These are phyloP conservation scores for Botrytis cinerea DNA, from an alignment of 2,329 filamentous ascomycete genomes.

Conservation along the genomic window DNA sequence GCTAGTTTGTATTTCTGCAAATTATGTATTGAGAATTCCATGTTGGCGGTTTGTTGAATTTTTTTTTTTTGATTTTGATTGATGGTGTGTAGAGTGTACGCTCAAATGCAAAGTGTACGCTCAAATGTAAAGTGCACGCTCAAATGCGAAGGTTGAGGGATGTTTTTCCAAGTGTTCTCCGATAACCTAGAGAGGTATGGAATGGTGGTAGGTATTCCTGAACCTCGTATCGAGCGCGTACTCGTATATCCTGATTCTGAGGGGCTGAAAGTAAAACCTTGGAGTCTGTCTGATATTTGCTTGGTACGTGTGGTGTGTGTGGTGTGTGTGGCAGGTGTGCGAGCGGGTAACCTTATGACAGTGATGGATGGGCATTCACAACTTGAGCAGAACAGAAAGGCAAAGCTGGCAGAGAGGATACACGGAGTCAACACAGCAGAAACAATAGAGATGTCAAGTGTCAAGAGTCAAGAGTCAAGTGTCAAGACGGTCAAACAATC, in stretches of 20 bases:
- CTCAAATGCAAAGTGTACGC: not conserved
- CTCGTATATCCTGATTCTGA: slow-evolving; percentile 3
- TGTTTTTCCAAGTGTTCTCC: not conserved
- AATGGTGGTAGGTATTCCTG: not conserved
- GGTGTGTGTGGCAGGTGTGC: not conserved
- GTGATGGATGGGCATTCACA: not conserved
- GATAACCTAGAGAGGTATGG: not conserved
- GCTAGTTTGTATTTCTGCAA: slow-evolving; percentile 52
- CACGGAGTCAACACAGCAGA: not conserved
- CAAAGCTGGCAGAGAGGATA: not conserved
- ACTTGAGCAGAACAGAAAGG: not conserved
- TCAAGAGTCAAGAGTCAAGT: not conserved
- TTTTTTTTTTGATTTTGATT: not conserved
- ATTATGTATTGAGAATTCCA: slow-evolving; percentile 41
- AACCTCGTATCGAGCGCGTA: not conserved
- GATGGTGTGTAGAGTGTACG: not conserved
- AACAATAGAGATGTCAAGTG: not conserved
- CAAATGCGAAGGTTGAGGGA: not conserved
- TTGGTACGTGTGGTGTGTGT: not conserved
- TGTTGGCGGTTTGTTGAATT: slow-evolving; percentile 21
- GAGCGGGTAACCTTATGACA: not conserved
- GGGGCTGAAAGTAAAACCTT: not conserved
- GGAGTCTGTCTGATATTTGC: not conserved
- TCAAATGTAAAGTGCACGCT: not conserved
- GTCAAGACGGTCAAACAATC: not conserved